Conservation (phyloP, 371 early-diverging fungal genomes). For the Apophysomyces trapeziformis region DNA sequence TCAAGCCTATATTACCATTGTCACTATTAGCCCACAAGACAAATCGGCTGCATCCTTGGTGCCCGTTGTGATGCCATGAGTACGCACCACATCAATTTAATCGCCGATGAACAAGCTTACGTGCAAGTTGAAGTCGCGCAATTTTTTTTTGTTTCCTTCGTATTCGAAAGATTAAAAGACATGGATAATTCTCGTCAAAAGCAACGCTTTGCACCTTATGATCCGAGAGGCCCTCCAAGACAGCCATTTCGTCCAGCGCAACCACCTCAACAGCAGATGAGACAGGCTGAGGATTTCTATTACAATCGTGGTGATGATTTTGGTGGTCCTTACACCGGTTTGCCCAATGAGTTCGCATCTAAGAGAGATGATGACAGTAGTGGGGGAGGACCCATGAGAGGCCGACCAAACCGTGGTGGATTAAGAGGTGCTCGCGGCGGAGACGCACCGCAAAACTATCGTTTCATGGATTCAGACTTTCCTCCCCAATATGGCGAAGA, state of each 20-base stretch:
- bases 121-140: neutral
- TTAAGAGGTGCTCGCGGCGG: conserved; percentile 1
- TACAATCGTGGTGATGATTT: conserved; percentile 4
- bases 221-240: conserved; percentile 6
- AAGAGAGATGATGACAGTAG: conserved; percentile 1
- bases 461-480: conserved; percentile 8
- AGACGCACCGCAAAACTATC: conserved; percentile 1
- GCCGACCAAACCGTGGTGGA: conserved; percentile 3
- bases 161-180: neutral
- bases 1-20: too few relatives aligned
- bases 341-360: conserved; percentile 1
- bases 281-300: conserved; percentile 2
- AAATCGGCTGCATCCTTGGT: too few relatives aligned
- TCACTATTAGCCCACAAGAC: too few relatives aligned
- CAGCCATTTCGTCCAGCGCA: neutral
- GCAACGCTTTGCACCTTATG: conserved; percentile 6
- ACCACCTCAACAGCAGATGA: conserved; percentile 1
- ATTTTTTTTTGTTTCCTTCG: neutral
- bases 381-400: conserved; percentile 8
- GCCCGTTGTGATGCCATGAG: neutral
- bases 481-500: conserved; percentile 4
- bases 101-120: neutral
- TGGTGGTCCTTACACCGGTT: neutral
- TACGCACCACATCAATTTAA: neutral
- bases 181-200: conserved; percentile 10